Conservation (phyloP, 495 filamentous ascomycete species). For the Daldinia decipiens region DNA sequence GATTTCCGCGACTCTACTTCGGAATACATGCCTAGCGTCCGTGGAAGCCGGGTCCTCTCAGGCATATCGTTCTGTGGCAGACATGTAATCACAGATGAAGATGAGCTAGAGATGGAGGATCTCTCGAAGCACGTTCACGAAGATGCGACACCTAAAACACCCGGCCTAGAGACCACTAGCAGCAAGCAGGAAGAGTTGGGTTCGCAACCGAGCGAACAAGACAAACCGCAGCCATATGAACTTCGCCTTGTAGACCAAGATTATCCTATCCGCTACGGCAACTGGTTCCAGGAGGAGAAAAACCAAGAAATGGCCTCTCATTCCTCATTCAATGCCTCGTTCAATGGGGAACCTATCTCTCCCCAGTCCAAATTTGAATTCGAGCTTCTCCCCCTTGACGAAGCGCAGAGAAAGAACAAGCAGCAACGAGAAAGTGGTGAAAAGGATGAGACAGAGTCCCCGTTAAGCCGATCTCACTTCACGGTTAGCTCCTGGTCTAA, state of each 20-base stretch:
- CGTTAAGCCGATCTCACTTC: constrained; percentile 7
- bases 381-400: constrained; percentile 38
- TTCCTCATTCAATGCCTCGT: constrained; percentile 1
- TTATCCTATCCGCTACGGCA: constrained; percentile 13
- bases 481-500: constrained; percentile 2
- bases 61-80: neutral
- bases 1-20: constrained; percentile 45
- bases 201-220: neutral
- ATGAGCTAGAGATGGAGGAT: neutral
- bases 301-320: neutral
- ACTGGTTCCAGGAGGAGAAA: constrained; percentile 3
- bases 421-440: constrained; percentile 36
- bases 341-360: constrained; percentile 5
- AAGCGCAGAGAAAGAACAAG: constrained; percentile 35
- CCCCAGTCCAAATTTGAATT: constrained; percentile 42
- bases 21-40: constrained; percentile 11
- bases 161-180: neutral
- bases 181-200: neutral
- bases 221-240: neutral
- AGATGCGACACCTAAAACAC: neutral
- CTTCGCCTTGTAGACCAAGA: constrained; percentile 20
- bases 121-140: neutral
- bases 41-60: neutral
- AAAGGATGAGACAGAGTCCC: constrained; percentile 35
- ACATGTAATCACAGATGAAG: neutral